Base-by-base conservation (phyloP, 164 flowering plant genomes). In the Magnolia officinalis region DNA sequence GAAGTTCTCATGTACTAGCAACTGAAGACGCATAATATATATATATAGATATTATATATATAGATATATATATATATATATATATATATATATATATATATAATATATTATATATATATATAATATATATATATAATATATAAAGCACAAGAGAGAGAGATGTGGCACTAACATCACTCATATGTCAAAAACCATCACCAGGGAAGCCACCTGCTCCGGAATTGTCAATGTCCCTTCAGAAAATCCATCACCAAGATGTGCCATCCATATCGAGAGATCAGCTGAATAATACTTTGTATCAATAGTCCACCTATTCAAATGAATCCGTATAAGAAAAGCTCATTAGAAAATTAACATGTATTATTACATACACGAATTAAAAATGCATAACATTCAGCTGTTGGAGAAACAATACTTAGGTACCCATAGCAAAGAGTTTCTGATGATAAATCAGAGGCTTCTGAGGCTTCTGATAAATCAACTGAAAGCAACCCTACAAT, bases 101-200 rank as follows among this genome's bases (percentile, higher is more conserved):
- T 6, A 70, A 23, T 23, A 23, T 23, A 23, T 23, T 23, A 23
- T 23, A 23, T 23, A 23, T 23, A 23, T 23, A 23, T 23, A 23
- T 23, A 23, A 26, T 26, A 26, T 26, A 26, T 26, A 26, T 26
- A 26, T 26, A 26, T 26, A 26, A 26, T 1, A 3, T 69, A 80
- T 9, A 50, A 70, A 8, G n/a, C 18, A 50, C 3, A 24, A 55
- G 18, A 58, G 18, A 58, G 18, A 20, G 75, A 20, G 50, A 13
- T 49, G 52, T 24, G 73, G 72, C 65, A 52, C 88, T 78, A 63
- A 92, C 98, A 81, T 95, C 89, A 81, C 16, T 92, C 87, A 86
- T 73, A 86, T 73, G 83, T 93, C 96, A 50, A 92, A 96, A 77
- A 96, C 98, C 98, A 96, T 86, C 79, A 96, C 92, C 78, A 96